A percentile compares a stretch with the other conserved stretches of the same genome.
These are phyloP conservation scores for Metschnikowia anglica DNA, from an alignment of 805 yeast species.

Conservation along the genomic window DNA sequence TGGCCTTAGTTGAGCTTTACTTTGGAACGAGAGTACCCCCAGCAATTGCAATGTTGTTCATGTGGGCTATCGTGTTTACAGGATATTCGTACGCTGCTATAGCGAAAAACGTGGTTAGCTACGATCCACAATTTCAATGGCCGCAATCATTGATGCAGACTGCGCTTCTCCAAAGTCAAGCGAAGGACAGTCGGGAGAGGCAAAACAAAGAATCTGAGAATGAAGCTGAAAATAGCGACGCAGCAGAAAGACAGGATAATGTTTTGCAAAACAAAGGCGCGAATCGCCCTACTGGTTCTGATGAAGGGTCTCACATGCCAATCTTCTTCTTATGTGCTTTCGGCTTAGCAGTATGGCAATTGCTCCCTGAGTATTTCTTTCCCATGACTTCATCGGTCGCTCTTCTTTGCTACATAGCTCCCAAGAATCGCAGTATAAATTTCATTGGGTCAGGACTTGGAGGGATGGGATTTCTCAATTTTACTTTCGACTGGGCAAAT, in stretches of 20 bases:
- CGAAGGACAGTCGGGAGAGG: conserved; percentile 7
- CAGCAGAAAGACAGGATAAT: neutral
- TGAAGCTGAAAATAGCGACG: neutral
- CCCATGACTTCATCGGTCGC: conserved; percentile 52
- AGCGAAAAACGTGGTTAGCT: conserved; percentile 44
- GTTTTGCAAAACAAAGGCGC: neutral
- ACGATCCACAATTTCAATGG: conserved; percentile 52
- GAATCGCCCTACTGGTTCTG: neutral
- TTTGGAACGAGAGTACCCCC: conserved; percentile 36
- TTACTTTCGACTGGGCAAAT: conserved; percentile 54
- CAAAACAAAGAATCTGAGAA: neutral
- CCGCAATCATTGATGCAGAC: conserved; percentile 53
- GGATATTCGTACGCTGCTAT: conserved; percentile 56
- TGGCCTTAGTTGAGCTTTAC: conserved; percentile 47
- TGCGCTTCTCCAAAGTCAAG: conserved; percentile 27
- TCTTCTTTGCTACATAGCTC: conserved; percentile 49
- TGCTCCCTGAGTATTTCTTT: conserved; percentile 48
- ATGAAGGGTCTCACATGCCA: conserved; percentile 30
- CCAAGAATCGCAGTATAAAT: conserved; percentile 38
- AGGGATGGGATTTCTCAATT: conserved; percentile 50
- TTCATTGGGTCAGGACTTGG: conserved; percentile 55
- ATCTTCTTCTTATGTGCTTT: conserved; percentile 37
- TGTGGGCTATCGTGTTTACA: conserved; percentile 52
- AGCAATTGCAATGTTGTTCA: conserved; percentile 41
- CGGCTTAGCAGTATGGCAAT: conserved; percentile 39